Base-by-base conservation (phyloP, 352 stramenopile species). In the Globisporangium heterothallicum region DNA sequence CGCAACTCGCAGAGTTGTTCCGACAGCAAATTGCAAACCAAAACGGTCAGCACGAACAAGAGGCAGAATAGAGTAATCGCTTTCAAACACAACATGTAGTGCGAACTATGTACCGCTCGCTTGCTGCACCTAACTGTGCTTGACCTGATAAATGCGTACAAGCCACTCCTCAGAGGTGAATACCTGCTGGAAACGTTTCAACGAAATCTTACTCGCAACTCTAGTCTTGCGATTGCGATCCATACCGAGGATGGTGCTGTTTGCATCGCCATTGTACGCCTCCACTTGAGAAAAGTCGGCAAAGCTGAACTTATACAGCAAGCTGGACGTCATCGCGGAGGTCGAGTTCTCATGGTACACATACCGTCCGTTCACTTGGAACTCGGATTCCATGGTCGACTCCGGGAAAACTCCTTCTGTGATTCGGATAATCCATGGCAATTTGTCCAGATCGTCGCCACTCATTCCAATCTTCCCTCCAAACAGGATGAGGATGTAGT, bases 291-390 rank as follows among this genome's bases (percentile, higher is more conserved):
- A 71, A 47, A 89, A 95, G 32, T 88, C 68, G 26, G 77, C 75
- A 57, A 95, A 97, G 59, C 82, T 94, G 30, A 97, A 75, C 61
- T 97, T 97, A 71, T 97, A 98, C 16, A 96, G 62, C 34, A 98
- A 59, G 59, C 86, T 97, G 50, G 95, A 71, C 10, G 64, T 74
- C 74, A 97, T 81, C 6, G 78, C 85, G 12, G 71, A 68, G 27
- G 86, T 88, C 13, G 80, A 80, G 26, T 84, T 79, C 35, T 84
- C 70, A 36, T 82, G 68, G 21, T 88, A 76, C 53, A 92, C 51
- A 60, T 86, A 94, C 26, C 69, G 68, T 6, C 72, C 75, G 38
- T 86, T 82, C 19, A 82, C 61, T 36, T 83, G 74, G 19, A 88
- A 92, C 59, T 95, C 93, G 18, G 86, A 88, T 50, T 91, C 74